A percentile compares a stretch with the other conserved stretches of the same genome.
These are phyloP conservation scores for Backusella westeae DNA, from an alignment of 192 early-diverging fungal genomes.

Conservation along the genomic window DNA sequence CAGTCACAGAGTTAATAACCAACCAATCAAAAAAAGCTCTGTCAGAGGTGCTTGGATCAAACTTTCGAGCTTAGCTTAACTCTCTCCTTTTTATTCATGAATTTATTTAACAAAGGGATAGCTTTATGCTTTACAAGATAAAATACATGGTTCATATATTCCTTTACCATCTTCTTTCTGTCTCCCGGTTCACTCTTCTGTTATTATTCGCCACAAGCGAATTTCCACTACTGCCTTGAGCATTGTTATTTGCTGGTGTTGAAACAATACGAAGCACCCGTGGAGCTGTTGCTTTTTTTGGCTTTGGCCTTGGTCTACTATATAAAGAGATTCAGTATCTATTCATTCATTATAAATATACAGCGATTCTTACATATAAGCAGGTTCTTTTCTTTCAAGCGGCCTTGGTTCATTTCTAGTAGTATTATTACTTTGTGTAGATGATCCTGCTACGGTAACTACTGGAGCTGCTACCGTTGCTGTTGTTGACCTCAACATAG, in stretches of 20 bases:
- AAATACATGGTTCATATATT: neutral
- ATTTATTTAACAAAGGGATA: neutral
- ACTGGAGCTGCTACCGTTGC: neutral
- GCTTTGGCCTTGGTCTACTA: neutral
- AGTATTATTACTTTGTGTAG: neutral
- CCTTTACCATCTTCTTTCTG: neutral
- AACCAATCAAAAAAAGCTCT: neutral
- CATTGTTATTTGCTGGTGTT: neutral
- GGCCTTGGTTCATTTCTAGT: neutral
- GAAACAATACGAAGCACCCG: neutral
- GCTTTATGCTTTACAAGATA: neutral
- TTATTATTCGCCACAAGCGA: neutral
- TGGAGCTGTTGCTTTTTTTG: neutral
- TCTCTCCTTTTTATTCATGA: neutral
- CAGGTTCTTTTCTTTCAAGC: neutral
- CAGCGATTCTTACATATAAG: neutral
- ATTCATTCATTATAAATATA: neutral
- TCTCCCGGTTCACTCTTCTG: neutral
- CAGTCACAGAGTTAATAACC: neutral
- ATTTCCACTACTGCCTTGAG: neutral
- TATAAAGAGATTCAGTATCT: neutral
- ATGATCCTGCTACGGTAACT: neutral
- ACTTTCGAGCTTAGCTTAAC: neutral
- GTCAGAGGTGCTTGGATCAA: neutral
- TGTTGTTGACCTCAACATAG: neutral